Conservation (phyloP, 2,329 filamentous ascomycete genomes). For the Xylariaceae sp. region DNA sequence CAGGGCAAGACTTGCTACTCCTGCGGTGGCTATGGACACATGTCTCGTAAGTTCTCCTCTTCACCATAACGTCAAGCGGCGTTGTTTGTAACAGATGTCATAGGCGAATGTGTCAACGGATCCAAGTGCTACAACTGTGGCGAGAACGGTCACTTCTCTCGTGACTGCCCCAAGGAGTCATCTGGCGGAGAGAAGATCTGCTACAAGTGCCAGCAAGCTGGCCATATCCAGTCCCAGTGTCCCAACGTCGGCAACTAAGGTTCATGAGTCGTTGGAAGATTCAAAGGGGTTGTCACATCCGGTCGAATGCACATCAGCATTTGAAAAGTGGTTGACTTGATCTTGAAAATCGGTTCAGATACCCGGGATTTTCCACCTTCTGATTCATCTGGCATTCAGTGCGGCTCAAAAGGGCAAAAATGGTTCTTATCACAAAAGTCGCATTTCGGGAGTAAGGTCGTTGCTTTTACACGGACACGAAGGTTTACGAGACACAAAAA, state of each 20-base stretch:
- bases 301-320: slow-evolving; percentile 6
- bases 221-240: slow-evolving; percentile 93
- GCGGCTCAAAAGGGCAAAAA: slow-evolving; percentile 8
- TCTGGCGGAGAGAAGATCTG: slow-evolving; percentile 88
- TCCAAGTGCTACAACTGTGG: slow-evolving; percentile 99
- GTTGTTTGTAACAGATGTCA: slow-evolving; percentile 7
- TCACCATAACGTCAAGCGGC: background rate
- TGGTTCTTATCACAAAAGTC: slow-evolving; percentile 7
- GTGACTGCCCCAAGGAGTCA: slow-evolving; percentile 93
- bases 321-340: slow-evolving; percentile 3
- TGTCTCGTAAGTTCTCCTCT: slow-evolving; percentile 65
- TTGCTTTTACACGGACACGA: slow-evolving; percentile 10
- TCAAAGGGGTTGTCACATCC: slow-evolving; percentile 9
- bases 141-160: slow-evolving; percentile 90
- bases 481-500: background rate
- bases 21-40: slow-evolving; percentile 94
- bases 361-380: slow-evolving; percentile 10
- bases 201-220: slow-evolving; percentile 87
- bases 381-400: slow-evolving; percentile 16
- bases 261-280: slow-evolving; percentile 1
- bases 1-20: slow-evolving; percentile 89
- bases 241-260: slow-evolving; percentile 60
- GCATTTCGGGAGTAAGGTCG: slow-evolving; percentile 16
- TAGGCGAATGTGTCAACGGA: slow-evolving; percentile 90
- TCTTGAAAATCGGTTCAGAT: slow-evolving; percentile 13